Evolutionary conservation across 768 basidiomycete genomes (phyloP).

Genomic region (Sistotremastrum suecicum): DNA sequence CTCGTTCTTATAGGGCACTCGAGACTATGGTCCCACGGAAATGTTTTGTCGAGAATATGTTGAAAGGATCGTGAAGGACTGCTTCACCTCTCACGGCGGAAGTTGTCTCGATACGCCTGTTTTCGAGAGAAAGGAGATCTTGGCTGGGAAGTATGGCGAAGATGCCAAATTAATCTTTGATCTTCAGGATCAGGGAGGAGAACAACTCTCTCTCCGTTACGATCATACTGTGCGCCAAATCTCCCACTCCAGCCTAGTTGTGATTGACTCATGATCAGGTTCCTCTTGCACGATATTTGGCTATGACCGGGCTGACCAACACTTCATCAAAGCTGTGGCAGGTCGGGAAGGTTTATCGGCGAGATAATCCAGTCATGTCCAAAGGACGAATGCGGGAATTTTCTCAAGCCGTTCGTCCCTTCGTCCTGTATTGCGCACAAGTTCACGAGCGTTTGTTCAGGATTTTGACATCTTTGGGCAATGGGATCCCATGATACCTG

Average conservation of each 20-base stretch:
- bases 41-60: constrained; percentile 88
- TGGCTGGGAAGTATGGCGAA: constrained; percentile 95
- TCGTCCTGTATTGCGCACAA: background rate
- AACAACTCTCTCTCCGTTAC: constrained; percentile 86
- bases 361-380: constrained; percentile 94
- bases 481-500: constrained; percentile 97
- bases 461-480: constrained; percentile 89
- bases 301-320: constrained; percentile 81
- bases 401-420: constrained; percentile 69
- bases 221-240: constrained; percentile 63
- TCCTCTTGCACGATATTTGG: constrained; percentile 87
- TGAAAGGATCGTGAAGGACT: constrained; percentile 74
- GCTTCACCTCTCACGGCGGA: constrained; percentile 82
- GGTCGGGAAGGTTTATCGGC: constrained; percentile 94
- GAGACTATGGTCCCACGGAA: constrained; percentile 86
- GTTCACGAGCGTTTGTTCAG: constrained; percentile 22
- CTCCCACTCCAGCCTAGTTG: background rate
- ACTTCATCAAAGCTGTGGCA: constrained; percentile 84
- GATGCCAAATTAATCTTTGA: constrained; percentile 97
- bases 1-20: constrained; percentile 53
- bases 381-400: constrained; percentile 99
- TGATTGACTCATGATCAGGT: constrained; percentile 23
- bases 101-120: constrained; percentile 94
- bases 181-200: constrained; percentile 93
- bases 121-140: constrained; percentile 92